Evolutionary conservation across 108 stramenopile species (phyloP).

Genomic region (Skeletonema potamos): DNA sequence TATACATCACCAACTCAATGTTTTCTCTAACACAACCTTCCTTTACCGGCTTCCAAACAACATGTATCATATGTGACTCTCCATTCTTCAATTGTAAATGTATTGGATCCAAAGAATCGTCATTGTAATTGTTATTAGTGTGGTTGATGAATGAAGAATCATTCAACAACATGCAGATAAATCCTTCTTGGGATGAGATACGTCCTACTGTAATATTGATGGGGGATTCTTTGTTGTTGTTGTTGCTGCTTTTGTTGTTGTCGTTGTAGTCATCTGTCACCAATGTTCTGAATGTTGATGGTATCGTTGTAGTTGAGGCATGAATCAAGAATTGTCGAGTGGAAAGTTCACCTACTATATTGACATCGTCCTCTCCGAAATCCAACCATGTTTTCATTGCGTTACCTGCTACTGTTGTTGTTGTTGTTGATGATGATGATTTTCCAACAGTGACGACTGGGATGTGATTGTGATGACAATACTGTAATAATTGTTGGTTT

Average conservation of each 20-base stretch:
- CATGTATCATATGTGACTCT: not conserved
- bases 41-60: not conserved
- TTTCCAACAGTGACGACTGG: not conserved
- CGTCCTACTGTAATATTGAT: not conserved
- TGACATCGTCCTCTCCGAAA: constrained; percentile 8
- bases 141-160: not conserved
- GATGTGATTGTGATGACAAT: not conserved
- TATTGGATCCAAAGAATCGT: not conserved
- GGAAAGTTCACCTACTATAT: not conserved
- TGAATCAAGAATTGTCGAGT: constrained; percentile 7
- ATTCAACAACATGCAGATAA: not conserved
- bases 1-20: not conserved
- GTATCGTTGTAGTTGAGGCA: not conserved
- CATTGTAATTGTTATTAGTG: not conserved
- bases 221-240: not conserved
- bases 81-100: not conserved
- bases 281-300: not conserved
- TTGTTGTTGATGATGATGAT: not conserved
- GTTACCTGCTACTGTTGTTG: not conserved
- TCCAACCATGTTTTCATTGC: not conserved
- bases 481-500: not conserved
- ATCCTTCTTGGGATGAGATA: not conserved
- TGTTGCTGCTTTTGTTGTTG: not conserved
- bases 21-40: constrained; percentile 9
- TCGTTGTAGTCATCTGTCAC: not conserved